phyloP scores from a whole-genome alignment of 108 stramenopile genomes.

The Nitzschia sp. region DNA sequence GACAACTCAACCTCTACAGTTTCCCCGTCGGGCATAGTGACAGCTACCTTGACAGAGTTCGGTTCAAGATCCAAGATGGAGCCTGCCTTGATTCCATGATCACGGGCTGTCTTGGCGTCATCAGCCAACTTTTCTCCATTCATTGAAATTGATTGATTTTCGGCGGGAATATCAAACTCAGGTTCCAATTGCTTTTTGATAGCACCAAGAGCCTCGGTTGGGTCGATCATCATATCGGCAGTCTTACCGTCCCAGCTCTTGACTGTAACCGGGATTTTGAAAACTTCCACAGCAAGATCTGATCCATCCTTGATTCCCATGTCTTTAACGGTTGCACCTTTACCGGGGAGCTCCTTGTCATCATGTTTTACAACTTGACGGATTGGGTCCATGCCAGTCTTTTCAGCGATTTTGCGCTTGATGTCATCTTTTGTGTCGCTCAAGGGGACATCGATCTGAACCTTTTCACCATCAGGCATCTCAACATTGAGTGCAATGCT shows the following conservation, averaged over 20 bases:
- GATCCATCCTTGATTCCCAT: conserved; percentile 18
- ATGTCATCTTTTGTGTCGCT: conserved; percentile 12
- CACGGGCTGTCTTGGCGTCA: conserved; percentile 18
- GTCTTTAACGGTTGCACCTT: conserved; percentile 12
- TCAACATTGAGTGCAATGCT: conserved; percentile 4
- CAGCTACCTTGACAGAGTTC: neutral
- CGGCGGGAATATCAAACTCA: conserved; percentile 11
- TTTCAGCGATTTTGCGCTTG: conserved; percentile 17
- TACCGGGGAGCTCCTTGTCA: conserved; percentile 17
- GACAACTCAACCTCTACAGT: conserved; percentile 3
- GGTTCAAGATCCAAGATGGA: conserved; percentile 29
- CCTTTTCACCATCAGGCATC: conserved; percentile 14
- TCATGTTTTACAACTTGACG: conserved; percentile 17
- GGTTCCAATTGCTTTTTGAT: conserved; percentile 26
- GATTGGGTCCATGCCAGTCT: conserved; percentile 11
- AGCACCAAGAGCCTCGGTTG: neutral
- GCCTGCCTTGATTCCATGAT: conserved; percentile 26
- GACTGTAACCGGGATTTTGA: conserved; percentile 24
- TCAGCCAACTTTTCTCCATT: conserved; percentile 14
- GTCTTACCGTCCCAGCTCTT: conserved; percentile 16
- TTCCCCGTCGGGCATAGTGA: conserved; percentile 25
- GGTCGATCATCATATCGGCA: conserved; percentile 14
- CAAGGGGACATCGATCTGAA: conserved; percentile 4
- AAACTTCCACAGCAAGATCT: conserved; percentile 14
- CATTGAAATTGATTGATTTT: conserved; percentile 21